phyloP scores from a whole-genome alignment of 2,329 filamentous ascomycete genomes.

The Sclerotinia minor region DNA sequence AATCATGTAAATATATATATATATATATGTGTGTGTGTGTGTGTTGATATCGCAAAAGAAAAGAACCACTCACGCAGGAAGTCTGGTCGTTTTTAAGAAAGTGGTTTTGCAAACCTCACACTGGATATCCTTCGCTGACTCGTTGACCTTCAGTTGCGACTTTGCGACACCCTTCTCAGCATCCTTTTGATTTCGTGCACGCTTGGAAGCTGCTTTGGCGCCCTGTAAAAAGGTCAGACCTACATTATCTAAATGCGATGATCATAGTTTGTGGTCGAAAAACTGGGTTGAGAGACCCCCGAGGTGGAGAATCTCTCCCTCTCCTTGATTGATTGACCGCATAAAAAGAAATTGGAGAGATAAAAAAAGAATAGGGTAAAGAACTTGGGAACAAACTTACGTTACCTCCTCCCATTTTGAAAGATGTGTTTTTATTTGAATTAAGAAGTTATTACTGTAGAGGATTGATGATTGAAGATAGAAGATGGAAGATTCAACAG shows the following conservation, averaged over 20 bases:
- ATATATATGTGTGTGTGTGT: too few species aligned
- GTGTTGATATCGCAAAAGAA: constrained; percentile 4
- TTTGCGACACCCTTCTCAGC: constrained; percentile 52
- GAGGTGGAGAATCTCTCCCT: constrained; percentile 7
- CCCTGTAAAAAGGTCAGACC: constrained; percentile 46
- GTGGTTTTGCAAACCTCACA: constrained; percentile 76
- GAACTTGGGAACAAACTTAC: constrained; percentile 19
- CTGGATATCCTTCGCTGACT: constrained; percentile 72
- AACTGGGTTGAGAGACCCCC: constrained; percentile 12
- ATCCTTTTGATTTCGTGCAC: constrained; percentile 69
- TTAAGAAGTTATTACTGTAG: constrained; percentile 18
- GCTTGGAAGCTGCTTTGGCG: constrained; percentile 69
- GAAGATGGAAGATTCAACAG: background rate
- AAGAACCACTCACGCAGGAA: constrained; percentile 58
- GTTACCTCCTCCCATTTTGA: constrained; percentile 30
- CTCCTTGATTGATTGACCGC: background rate
- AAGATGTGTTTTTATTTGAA: background rate
- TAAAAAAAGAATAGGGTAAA: background rate
- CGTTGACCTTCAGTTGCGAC: constrained; percentile 71
- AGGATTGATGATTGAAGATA: background rate
- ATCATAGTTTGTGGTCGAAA: constrained; percentile 11
- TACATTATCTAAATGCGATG: constrained; percentile 14
- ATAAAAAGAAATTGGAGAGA: background rate
- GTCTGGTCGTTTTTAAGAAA: constrained; percentile 75
- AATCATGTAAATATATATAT: background rate